These are phyloP conservation scores for Aspergillus felis DNA, from an alignment of 2,329 filamentous ascomycete genomes.

Conservation along the genomic window DNA sequence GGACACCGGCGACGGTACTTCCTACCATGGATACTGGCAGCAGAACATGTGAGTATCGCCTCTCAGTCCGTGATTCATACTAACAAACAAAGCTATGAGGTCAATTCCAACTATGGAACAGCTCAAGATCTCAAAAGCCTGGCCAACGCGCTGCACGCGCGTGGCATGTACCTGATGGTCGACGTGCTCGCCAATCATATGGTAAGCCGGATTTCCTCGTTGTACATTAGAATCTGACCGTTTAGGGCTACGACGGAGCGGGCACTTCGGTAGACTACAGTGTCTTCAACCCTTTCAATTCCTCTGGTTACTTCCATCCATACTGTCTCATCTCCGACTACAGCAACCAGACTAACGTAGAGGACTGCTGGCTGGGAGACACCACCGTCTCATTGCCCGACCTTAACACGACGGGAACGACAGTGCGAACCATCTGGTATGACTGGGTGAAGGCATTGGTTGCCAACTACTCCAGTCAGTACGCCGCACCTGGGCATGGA, in stretches of 20 bases:
- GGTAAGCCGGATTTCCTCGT: constrained; percentile 16
- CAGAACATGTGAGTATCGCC: constrained; percentile 35
- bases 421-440: constrained; percentile 49
- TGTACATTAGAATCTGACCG: constrained; percentile 3
- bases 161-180: constrained; percentile 59
- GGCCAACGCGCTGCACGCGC: constrained; percentile 51
- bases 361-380: constrained; percentile 52
- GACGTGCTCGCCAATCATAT: constrained; percentile 58
- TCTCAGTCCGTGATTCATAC: no score
- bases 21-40: constrained; percentile 49
- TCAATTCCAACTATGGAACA: constrained; percentile 59
- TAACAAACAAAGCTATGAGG: constrained; percentile 30
- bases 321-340: constrained; percentile 54
- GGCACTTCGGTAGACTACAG: constrained; percentile 49
- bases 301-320: constrained; percentile 55
- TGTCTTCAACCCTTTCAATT: constrained; percentile 51
- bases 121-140: constrained; percentile 56
- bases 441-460: constrained; percentile 58
- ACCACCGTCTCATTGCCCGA: constrained; percentile 56
- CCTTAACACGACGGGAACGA: constrained; percentile 50
- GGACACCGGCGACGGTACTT: constrained; percentile 32
- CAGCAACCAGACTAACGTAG: constrained; percentile 42
- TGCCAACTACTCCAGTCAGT: constrained; percentile 56
- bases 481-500: neutral
- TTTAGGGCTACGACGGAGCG: constrained; percentile 43